A percentile compares a stretch with the other conserved stretches of the same genome.
These are phyloP conservation scores for Marasmius tenuissimus DNA, from an alignment of 1,284 basidiomycete species.

Conservation along the genomic window DNA sequence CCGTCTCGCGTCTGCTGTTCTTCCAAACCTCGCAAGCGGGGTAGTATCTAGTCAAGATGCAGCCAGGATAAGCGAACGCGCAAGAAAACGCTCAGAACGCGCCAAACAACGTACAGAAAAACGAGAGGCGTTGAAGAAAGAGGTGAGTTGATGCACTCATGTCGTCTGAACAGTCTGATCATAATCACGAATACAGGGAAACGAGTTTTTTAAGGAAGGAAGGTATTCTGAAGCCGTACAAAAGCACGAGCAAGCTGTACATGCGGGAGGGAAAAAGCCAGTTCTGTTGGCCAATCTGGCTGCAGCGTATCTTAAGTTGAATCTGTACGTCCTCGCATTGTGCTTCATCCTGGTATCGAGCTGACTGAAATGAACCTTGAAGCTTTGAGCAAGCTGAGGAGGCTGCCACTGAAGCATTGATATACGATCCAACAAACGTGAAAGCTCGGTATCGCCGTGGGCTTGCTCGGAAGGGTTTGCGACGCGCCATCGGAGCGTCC, in stretches of 20 bases:
- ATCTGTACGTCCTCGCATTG: slow-evolving; percentile 22
- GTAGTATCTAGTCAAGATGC: too few relatives aligned
- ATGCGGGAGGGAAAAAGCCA: background rate
- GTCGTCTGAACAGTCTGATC: background rate
- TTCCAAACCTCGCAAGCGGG: too few relatives aligned
- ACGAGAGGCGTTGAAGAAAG: background rate
- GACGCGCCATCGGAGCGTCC: slow-evolving; percentile 18
- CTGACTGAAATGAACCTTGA: background rate
- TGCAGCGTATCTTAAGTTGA: slow-evolving; percentile 30
- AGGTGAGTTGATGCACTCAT: background rate
- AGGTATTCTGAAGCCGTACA: background rate
- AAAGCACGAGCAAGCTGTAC: slow-evolving; percentile 1
- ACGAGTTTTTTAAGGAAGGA: background rate
- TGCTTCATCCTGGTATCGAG: background rate
- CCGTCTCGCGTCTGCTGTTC: too few relatives aligned
- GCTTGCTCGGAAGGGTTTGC: slow-evolving; percentile 25
- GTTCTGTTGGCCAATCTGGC: slow-evolving; percentile 29
- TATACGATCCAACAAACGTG: slow-evolving; percentile 26
- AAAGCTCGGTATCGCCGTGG: slow-evolving; percentile 34
- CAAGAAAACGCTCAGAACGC: background rate
- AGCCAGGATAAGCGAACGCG: background rate
- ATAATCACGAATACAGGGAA: slow-evolving; percentile 5
- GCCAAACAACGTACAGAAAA: background rate
- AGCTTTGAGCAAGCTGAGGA: slow-evolving; percentile 30
- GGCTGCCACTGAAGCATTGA: slow-evolving; percentile 25